These are phyloP conservation scores for Arthrobotrys iridis DNA, from an alignment of 2,329 filamentous ascomycete species.

Conservation along the genomic window DNA sequence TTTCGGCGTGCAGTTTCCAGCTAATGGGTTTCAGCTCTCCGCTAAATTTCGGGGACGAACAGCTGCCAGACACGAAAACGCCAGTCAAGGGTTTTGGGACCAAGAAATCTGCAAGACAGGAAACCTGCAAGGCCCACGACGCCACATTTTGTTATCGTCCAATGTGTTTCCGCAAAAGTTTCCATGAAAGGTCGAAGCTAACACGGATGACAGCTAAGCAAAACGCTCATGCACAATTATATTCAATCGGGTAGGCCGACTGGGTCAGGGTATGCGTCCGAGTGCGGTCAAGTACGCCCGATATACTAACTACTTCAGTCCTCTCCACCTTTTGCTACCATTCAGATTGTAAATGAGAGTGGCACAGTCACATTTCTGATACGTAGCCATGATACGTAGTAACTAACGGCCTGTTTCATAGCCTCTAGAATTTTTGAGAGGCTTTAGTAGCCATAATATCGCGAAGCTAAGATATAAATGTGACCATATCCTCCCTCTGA, in stretches of 20 bases:
- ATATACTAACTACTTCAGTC: not conserved
- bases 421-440: not conserved
- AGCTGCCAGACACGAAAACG: slow-evolving; percentile 11
- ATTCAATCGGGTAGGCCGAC: slow-evolving; percentile 32
- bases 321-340: not conserved
- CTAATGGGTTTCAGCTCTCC: slow-evolving; percentile 36
- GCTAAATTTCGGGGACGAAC: slow-evolving; percentile 6
- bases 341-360: slow-evolving; percentile 12
- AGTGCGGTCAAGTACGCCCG: slow-evolving; percentile 13
- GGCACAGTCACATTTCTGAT: not conserved
- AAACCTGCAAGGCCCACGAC: slow-evolving; percentile 2
- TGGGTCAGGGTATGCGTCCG: slow-evolving; percentile 13
- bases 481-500: not conserved
- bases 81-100: not conserved
- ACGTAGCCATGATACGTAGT: not conserved
- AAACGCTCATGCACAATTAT: slow-evolving; percentile 25
- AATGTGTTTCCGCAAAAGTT: slow-evolving; percentile 33
- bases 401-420: slow-evolving; percentile 8
- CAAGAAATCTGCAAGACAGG: not conserved
- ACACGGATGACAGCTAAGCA: slow-evolving; percentile 27
- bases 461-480: slow-evolving; percentile 24
- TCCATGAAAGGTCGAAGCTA: not conserved
- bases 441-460: slow-evolving; percentile 3
- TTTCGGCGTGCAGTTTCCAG: slow-evolving; percentile 17
- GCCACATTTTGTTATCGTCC: slow-evolving; percentile 23